phyloP scores from a whole-genome alignment of 2,329 filamentous ascomycete genomes.

The Fusarium keratoplasticum region DNA sequence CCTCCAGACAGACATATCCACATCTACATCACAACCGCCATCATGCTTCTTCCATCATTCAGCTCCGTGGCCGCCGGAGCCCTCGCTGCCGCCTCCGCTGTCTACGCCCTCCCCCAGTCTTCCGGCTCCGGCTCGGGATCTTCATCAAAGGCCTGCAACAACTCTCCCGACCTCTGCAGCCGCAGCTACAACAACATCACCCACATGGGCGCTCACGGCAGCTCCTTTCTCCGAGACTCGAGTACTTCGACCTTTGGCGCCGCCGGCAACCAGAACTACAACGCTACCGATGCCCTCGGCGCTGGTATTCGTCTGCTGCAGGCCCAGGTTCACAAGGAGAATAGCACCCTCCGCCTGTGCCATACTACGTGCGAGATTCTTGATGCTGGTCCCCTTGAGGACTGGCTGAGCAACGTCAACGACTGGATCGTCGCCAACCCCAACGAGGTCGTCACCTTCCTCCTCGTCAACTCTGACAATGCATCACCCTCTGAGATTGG shows the following conservation, averaged over 20 bases:
- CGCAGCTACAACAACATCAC: slow-evolving; percentile 81
- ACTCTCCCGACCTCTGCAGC: slow-evolving; percentile 79
- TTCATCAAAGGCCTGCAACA: slow-evolving; percentile 74
- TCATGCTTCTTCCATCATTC: slow-evolving; percentile 41
- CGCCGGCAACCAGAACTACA: slow-evolving; percentile 79
- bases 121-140: slow-evolving; percentile 33
- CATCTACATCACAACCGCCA: neutral
- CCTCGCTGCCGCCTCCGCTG: slow-evolving; percentile 36
- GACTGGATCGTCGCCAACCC: slow-evolving; percentile 76
- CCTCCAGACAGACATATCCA: neutral
- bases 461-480: slow-evolving; percentile 78
- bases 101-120: slow-evolving; percentile 42
- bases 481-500: slow-evolving; percentile 67
- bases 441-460: slow-evolving; percentile 80
- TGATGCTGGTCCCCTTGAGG: slow-evolving; percentile 73
- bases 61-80: slow-evolving; percentile 34
- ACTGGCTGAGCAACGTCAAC: slow-evolving; percentile 74
- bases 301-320: slow-evolving; percentile 79
- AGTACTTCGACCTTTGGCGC: slow-evolving; percentile 66
- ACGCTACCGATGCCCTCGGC: slow-evolving; percentile 76
- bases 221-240: slow-evolving; percentile 75
- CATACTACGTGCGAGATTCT: slow-evolving; percentile 75
- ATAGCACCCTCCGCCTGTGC: slow-evolving; percentile 73
- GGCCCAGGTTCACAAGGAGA: slow-evolving; percentile 75
- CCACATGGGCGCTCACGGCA: slow-evolving; percentile 81